phyloP scores from a whole-genome alignment of 73 alveolate species.

The Paramecium sexaurelia region DNA sequence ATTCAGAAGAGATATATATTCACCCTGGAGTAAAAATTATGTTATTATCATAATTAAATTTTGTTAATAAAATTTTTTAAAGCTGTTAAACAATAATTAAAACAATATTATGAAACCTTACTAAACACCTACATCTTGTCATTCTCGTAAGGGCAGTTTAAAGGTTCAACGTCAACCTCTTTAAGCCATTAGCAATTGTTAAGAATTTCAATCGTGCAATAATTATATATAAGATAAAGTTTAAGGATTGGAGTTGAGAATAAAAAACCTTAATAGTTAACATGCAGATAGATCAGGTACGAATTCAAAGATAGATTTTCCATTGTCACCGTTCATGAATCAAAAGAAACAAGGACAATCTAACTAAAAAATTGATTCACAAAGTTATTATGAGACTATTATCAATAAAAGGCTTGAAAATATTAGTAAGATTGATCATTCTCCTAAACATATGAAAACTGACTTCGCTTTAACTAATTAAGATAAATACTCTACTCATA shows the following conservation, averaged over 20 bases:
- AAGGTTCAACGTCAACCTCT: conserved; percentile 37
- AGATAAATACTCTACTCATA: background rate
- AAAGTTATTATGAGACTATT: conserved; percentile 42
- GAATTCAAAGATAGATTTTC: background rate
- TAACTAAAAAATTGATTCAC: background rate
- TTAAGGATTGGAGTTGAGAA: conserved; percentile 27
- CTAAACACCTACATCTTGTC: conserved; percentile 20
- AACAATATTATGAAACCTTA: conserved; percentile 8
- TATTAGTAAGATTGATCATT: background rate
- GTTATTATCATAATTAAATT: background rate
- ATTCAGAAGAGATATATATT: no score
- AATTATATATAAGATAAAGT: background rate
- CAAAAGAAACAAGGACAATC: background rate
- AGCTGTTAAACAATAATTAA: background rate
- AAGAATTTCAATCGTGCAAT: background rate
- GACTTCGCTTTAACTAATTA: background rate
- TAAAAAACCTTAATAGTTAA: conserved; percentile 37
- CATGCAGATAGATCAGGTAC: conserved; percentile 37
- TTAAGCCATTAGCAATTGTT: background rate
- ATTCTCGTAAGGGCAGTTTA: conserved; percentile 49
- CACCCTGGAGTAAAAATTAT: background rate
- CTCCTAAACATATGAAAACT: background rate
- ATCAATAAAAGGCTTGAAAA: conserved; percentile 19
- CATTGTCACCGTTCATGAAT: conserved; percentile 8
- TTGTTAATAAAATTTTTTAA: background rate